These are phyloP conservation scores for Sporisorium reilianum DNA, from an alignment of 1,284 basidiomycete species.

Conservation along the genomic window DNA sequence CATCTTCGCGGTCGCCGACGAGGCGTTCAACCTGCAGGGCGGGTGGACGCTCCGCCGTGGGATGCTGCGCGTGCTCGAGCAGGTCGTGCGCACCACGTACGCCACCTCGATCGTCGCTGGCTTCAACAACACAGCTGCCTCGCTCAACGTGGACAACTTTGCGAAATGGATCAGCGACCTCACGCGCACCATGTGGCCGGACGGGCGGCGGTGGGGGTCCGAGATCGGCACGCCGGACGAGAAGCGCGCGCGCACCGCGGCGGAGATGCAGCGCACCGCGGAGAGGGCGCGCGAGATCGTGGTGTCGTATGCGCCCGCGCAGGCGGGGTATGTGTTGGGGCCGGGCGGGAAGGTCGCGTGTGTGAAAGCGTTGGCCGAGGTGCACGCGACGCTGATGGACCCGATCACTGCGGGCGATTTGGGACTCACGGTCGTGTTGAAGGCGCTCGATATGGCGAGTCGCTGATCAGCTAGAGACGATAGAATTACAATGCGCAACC, in stretches of 20 bases:
- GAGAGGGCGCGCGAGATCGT: constrained; percentile 59
- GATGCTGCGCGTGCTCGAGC: constrained; percentile 68
- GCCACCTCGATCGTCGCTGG: constrained; percentile 57
- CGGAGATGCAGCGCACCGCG: constrained; percentile 52
- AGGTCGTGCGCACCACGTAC: constrained; percentile 67
- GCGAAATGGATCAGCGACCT: constrained; percentile 56
- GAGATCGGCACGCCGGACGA: constrained; percentile 33
- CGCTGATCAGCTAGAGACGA: constrained; percentile 19
- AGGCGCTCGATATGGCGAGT: constrained; percentile 58
- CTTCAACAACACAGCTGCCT: constrained; percentile 60
- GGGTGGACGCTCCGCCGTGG: constrained; percentile 68
- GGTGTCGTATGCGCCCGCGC: constrained; percentile 64
- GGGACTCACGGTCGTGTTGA: constrained; percentile 54
- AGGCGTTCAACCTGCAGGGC: constrained; percentile 68
- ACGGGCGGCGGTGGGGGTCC: constrained; percentile 37
- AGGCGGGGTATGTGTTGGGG: constrained; percentile 64
- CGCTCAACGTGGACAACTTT: constrained; percentile 54
- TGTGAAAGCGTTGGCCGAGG: constrained; percentile 57
- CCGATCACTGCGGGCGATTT: constrained; percentile 54
- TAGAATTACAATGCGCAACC: neutral
- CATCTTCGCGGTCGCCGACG: constrained; percentile 68
- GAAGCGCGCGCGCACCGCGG: constrained; percentile 27
- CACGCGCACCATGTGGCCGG: constrained; percentile 64
- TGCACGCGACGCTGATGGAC: constrained; percentile 60
- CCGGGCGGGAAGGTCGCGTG: constrained; percentile 63